phyloP scores from a whole-genome alignment of 2,329 filamentous ascomycete species.

The Lasiodiplodia theobromae region DNA sequence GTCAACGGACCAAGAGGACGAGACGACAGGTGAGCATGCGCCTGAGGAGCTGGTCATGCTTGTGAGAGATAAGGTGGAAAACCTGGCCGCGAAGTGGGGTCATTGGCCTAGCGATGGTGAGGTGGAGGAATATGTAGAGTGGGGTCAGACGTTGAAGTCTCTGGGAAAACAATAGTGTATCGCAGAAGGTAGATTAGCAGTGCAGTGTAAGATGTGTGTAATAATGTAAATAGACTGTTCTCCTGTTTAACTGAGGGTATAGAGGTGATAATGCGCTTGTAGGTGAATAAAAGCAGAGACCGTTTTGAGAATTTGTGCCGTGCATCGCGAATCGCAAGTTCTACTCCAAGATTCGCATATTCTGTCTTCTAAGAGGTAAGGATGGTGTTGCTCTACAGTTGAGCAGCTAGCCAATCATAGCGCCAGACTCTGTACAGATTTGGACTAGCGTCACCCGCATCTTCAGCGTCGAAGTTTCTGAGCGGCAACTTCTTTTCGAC shows the following conservation, averaged over 20 bases:
- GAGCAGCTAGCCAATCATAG: neutral
- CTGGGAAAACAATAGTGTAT: too few species aligned
- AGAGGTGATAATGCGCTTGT: too few species aligned
- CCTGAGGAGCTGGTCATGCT: conserved; percentile 43
- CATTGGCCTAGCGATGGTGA: conserved; percentile 54
- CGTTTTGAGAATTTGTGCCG: too few species aligned
- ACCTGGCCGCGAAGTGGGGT: conserved; percentile 47
- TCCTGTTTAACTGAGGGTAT: neutral
- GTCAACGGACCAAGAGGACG: neutral
- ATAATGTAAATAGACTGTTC: neutral
- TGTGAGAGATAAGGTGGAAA: conserved; percentile 43
- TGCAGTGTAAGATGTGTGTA: neutral
- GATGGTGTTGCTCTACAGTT: neutral
- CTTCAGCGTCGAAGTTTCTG: conserved; percentile 8
- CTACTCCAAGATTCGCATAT: too few species aligned
- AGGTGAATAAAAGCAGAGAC: too few species aligned
- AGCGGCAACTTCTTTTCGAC: conserved; percentile 24
- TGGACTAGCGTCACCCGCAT: neutral
- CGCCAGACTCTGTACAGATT: neutral
- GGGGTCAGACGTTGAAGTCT: neutral
- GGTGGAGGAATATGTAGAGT: conserved; percentile 41
- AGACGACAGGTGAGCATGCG: conserved; percentile 19
- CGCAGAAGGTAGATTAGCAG: too few species aligned
- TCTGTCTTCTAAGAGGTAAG: too few species aligned
- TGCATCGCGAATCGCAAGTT: too few species aligned